Base-by-base conservation (phyloP, 176 grass and related monocot species). In the Dendrocalamus sinicus region DNA sequence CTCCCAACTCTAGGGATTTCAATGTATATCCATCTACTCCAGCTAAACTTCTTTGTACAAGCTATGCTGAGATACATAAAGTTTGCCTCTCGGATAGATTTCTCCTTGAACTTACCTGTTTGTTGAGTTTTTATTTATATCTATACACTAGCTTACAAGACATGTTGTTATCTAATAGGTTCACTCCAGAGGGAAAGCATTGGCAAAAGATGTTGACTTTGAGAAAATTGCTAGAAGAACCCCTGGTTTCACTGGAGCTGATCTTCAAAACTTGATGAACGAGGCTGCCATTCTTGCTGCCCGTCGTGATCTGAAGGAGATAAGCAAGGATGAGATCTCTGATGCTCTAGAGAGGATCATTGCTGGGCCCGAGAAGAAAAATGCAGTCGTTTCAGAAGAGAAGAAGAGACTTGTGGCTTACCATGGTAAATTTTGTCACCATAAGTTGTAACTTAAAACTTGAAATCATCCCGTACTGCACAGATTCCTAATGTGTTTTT, bases 261-360 rank as follows among this genome's bases (percentile, higher is more conserved):
- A 98, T 85, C 90, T 98, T 22, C 96, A 98, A 48, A 98, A 98
- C 81, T 72, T 98, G 59, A 98, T 94, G 96, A 98, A 96, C 23
- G 93, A 98, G 88, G 96, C 96, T 84, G 96, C 96, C 57, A 98
- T 98, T 90, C 84, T 98, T 66, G 93, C 93, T 35, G 93, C 96
- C 16, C 92, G 96, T 58, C 91, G 96, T 79, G 96, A 98, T 76
- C 93, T 98, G 15, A 98, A 98, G 78, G 96, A 98, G 85, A 98
- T 98, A 63, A 98, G 96, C 88, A 98, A 98, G 88, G 96, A 96
- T 84, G 96, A 98, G 81, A 98, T 98, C 22, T 94, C 96, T 46
- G 96, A 98, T 80, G 96, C 96, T 75, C 81, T 98, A 43, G 96
- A 95, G 93, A 95, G 96, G 84, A 98, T 98, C 82, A 98, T 98